Evolutionary conservation across 192 early-diverging fungal genomes (phyloP).

Genomic region (Chytriomyces confervae): DNA sequence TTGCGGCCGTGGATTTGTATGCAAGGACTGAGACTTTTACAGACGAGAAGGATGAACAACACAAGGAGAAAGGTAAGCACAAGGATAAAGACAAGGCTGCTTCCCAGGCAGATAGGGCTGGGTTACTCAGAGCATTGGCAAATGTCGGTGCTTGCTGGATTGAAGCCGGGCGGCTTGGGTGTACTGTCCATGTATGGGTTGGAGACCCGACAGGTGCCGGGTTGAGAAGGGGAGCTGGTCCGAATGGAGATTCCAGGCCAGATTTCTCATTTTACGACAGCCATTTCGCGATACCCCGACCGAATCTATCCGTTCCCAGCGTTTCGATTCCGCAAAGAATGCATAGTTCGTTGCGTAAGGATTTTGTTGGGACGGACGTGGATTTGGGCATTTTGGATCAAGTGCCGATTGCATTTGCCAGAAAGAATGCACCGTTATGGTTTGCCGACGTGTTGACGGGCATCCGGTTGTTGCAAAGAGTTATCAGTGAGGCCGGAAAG

Average conservation of each 20-base stretch:
- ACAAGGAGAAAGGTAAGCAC: neutral
- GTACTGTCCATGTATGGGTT: neutral
- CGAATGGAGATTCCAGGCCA: neutral
- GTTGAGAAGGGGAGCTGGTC: neutral
- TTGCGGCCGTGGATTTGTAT: constrained; percentile 1
- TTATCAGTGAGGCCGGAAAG: neutral
- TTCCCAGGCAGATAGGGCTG: constrained; percentile 1
- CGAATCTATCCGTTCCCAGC: neutral
- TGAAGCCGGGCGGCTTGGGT: constrained; percentile 8
- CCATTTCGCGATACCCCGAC: neutral
- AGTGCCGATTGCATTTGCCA: neutral
- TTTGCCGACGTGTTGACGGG: constrained; percentile 4
- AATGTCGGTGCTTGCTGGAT: constrained; percentile 27
- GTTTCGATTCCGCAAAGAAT: neutral
- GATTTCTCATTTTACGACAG: neutral
- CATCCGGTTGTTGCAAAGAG: neutral
- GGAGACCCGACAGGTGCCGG: neutral
- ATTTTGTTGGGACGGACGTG: neutral
- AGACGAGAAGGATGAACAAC: neutral
- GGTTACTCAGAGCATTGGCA: neutral
- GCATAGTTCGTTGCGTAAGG: neutral
- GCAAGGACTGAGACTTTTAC: neutral
- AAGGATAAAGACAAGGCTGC: neutral
- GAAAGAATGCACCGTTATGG: neutral
- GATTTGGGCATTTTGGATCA: neutral